Evolutionary conservation across 2,329 filamentous ascomycete genomes (phyloP), one percentile per base, ranked within the genome.

Genomic region (Phaeosphaeriaceae sp.): DNA sequence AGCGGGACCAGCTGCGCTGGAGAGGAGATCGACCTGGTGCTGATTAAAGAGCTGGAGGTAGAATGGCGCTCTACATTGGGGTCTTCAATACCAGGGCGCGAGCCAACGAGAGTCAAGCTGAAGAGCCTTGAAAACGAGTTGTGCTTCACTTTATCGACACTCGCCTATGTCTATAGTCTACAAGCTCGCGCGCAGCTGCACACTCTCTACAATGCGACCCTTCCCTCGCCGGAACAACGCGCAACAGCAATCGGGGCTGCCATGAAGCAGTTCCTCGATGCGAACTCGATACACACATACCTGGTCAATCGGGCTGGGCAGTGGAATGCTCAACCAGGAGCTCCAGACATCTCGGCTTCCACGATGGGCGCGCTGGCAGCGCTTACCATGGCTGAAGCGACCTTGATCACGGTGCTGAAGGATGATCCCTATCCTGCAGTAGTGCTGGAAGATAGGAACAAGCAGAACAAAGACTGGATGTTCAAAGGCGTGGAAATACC

Each of bases 401-500:
- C 93, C 0, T 84, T 98, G 1, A 85, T 97, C 1, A 92, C 92
- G 0, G 92, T 98, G 0, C 77, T 96, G 50, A 98, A 98, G 69
- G 94, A 98, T 73, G 95, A 99, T 71, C 93, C 94, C 0, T 98
- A 97, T 71, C 90, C 94, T 1, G 88, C 90, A 1, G 86, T 89
- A 7, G 89, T 96, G 2, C 88, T 92, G 0, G 91, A 96, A 69
- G 87, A 89, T 56, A 86, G 93, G 48, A 96, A 96, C 72, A 87
- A 89, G 53, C 88, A 89, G 66, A 92, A 93, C 76, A 92, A 86
- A 60, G 94, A 98, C 66, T 99, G 94, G 94, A 98, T 98, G 93
- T 96, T 95, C 76, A 92, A 91, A 69, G 86, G 92, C 0, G 92
- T 94, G 0, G 88, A 92, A 51, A 91, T 97, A 49, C 91, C 93